Evolutionary conservation across 441 rosid genomes (phyloP).

Genomic region (Adansonia grandidieri): DNA sequence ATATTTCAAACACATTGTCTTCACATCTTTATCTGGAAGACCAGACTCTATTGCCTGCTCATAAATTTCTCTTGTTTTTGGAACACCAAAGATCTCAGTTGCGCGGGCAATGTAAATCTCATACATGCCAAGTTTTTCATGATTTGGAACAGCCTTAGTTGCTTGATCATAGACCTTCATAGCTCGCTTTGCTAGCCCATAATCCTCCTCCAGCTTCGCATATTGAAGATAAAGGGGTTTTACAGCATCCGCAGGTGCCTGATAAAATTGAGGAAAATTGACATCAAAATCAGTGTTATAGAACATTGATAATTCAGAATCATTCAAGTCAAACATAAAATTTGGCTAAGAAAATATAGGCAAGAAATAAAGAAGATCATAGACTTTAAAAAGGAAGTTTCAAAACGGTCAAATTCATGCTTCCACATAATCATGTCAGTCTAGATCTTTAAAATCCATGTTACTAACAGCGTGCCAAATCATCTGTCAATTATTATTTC

Average conservation of each 20-base stretch:
- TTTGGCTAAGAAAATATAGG: background rate
- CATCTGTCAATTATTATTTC: slow-evolving; percentile 5
- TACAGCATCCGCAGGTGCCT: slow-evolving; percentile 91
- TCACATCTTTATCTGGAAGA: slow-evolving; percentile 93
- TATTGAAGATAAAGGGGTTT: slow-evolving; percentile 90
- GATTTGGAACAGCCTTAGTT: slow-evolving; percentile 79
- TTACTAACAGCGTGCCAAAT: background rate
- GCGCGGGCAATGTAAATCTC: slow-evolving; percentile 90
- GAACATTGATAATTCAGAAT: background rate
- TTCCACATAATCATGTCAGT: background rate
- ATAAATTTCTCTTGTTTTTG: slow-evolving; percentile 89
- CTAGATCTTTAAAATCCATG: background rate
- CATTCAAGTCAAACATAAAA: slow-evolving; percentile 14
- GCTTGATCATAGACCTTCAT: slow-evolving; percentile 95
- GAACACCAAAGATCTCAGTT: slow-evolving; percentile 89
- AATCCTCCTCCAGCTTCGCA: slow-evolving; percentile 95
- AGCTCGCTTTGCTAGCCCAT: slow-evolving; percentile 93
- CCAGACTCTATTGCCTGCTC: slow-evolving; percentile 94
- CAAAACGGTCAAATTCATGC: background rate
- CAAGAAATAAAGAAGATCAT: background rate
- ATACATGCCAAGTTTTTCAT: slow-evolving; percentile 82
- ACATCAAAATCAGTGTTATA: slow-evolving; percentile 29
- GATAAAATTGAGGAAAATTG: slow-evolving; percentile 33
- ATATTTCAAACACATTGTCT: slow-evolving; percentile 84
- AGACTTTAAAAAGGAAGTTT: background rate